phyloP scores from a whole-genome alignment of 805 yeast species.

The Candida railenensis region DNA sequence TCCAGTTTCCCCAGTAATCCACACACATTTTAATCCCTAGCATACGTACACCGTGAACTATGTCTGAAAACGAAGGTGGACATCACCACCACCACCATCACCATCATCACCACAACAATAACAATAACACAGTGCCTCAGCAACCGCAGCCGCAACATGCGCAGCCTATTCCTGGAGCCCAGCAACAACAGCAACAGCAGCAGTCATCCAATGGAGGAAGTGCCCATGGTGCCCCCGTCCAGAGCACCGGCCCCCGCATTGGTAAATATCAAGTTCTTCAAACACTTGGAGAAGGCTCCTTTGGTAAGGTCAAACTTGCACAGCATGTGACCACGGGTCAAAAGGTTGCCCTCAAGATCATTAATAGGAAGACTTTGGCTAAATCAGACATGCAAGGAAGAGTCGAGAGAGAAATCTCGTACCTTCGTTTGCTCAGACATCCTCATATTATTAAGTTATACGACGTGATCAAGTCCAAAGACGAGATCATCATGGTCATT shows the following conservation, averaged over 20 bases:
- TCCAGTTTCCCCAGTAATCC: too few relatives aligned
- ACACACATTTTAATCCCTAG: too few relatives aligned
- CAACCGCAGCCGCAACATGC: conserved; percentile 10
- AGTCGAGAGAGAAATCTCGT: conserved; percentile 90
- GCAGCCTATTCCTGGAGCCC: background rate
- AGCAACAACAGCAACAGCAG: conserved; percentile 9
- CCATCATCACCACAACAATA: conserved; percentile 16
- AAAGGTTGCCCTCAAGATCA: conserved; percentile 88
- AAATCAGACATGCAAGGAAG: conserved; percentile 97
- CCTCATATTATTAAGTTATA: conserved; percentile 95
- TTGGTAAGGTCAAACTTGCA: conserved; percentile 92
- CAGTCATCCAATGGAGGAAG: conserved; percentile 1
- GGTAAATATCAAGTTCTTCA: conserved; percentile 93
- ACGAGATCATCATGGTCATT: conserved; percentile 95
- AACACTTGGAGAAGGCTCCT: conserved; percentile 94
- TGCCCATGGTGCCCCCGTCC: background rate
- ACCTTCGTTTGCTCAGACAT: conserved; percentile 82
- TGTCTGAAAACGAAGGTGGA: conserved; percentile 11
- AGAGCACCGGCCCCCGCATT: conserved; percentile 31
- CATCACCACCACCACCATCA: conserved; percentile 20
- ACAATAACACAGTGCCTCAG: conserved; percentile 3
- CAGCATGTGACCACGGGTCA: conserved; percentile 90
- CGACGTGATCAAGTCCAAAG: conserved; percentile 92
- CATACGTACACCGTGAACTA: too few relatives aligned
- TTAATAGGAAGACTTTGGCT: conserved; percentile 87